Percentiles rank a stretch among this genome's conserved stretches.
phyloP scores from a whole-genome alignment of 1,284 basidiomycete species.

The Schizopora paradoxa region DNA sequence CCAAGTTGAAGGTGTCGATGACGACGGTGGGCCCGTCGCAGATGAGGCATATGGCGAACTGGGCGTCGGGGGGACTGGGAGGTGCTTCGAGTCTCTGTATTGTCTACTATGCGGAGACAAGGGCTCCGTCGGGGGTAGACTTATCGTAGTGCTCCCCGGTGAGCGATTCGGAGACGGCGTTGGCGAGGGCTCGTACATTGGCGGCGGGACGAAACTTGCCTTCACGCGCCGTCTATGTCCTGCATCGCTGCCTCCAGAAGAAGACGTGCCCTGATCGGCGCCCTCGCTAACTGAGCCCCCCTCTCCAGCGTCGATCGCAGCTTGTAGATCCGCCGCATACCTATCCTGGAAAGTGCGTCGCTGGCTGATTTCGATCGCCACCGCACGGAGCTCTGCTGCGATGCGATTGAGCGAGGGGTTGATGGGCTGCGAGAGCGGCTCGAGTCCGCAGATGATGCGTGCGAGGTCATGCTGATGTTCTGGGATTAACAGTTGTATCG shows the following conservation, averaged over 20 bases:
- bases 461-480: slow-evolving; percentile 76
- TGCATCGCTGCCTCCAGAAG: slow-evolving; percentile 26
- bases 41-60: no score
- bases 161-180: slow-evolving; percentile 19
- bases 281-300: slow-evolving; percentile 24
- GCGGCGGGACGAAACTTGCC: slow-evolving; percentile 69
- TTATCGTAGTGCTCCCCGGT: background rate
- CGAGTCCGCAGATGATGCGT: slow-evolving; percentile 64
- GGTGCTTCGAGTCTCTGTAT: no score
- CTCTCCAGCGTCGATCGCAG: slow-evolving; percentile 60
- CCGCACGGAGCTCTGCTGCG: slow-evolving; percentile 67
- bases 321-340: slow-evolving; percentile 67
- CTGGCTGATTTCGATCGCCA: slow-evolving; percentile 77
- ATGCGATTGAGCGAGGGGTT: slow-evolving; percentile 48
- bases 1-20: background rate
- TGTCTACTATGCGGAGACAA: slow-evolving; percentile 3
- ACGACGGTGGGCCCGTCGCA: no score
- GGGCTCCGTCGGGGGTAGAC: slow-evolving; percentile 11
- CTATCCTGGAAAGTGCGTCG: slow-evolving; percentile 75
- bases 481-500: slow-evolving; percentile 55
- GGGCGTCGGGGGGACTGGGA: slow-evolving; percentile 27
- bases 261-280: no score
- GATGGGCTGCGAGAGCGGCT: slow-evolving; percentile 37
- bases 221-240: slow-evolving; percentile 27
- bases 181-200: slow-evolving; percentile 48